These are phyloP conservation scores for Cryptococcus wingfieldii DNA, from an alignment of 1,284 basidiomycete species.

Conservation along the genomic window DNA sequence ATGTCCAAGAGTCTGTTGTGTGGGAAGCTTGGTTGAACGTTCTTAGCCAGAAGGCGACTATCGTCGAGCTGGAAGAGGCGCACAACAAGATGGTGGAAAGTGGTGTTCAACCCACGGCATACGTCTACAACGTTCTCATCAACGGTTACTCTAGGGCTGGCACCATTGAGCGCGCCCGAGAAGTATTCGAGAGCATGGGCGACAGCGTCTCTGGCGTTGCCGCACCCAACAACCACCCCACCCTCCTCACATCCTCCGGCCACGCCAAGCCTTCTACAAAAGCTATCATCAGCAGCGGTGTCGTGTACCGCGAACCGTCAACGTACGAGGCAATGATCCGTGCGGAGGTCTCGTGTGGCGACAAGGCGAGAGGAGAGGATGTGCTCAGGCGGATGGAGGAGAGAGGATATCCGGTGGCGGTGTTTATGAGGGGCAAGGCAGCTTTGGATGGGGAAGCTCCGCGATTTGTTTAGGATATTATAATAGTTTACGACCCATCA, in stretches of 20 bases:
- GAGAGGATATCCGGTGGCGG: slow-evolving; percentile 43
- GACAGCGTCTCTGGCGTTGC: slow-evolving; percentile 77
- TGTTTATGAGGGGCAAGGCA: slow-evolving; percentile 36
- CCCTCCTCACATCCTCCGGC: slow-evolving; percentile 52
- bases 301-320: slow-evolving; percentile 82
- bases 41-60: slow-evolving; percentile 70
- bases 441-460: slow-evolving; percentile 20
- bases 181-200: slow-evolving; percentile 78
- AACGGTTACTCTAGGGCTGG: slow-evolving; percentile 75
- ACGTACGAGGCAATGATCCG: slow-evolving; percentile 83
- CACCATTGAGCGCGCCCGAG: slow-evolving; percentile 65
- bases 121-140: slow-evolving; percentile 91
- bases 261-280: slow-evolving; percentile 49
- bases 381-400: slow-evolving; percentile 72
- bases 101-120: slow-evolving; percentile 81
- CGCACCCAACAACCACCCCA: slow-evolving; percentile 80
- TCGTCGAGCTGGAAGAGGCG: slow-evolving; percentile 73
- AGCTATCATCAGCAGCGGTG: slow-evolving; percentile 28
- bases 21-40: slow-evolving; percentile 91
- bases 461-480: neutral
- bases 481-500: neutral
- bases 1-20: slow-evolving; percentile 68
- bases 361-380: slow-evolving; percentile 64
- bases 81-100: slow-evolving; percentile 61
- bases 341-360: slow-evolving; percentile 76